Evolutionary conservation across 2,329 filamentous ascomycete genomes (phyloP).

Genomic region (Penicillium hesseltinei): DNA sequence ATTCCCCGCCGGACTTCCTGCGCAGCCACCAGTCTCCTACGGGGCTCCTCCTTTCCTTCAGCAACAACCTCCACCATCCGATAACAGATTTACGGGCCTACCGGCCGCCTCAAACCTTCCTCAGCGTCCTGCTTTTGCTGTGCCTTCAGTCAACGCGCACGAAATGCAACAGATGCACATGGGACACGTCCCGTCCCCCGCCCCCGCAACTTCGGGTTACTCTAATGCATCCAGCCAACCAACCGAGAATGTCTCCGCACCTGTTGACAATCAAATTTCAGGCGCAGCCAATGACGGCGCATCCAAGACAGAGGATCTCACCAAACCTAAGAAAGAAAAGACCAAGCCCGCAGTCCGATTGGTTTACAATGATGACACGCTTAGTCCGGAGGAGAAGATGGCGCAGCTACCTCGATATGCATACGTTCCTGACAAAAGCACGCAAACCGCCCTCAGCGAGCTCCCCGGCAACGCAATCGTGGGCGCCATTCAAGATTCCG

Average conservation of each 20-base stretch:
- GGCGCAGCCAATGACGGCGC: constrained; percentile 45
- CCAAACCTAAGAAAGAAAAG: constrained; percentile 70
- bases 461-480: constrained; percentile 35
- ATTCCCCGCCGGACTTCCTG: constrained; percentile 31
- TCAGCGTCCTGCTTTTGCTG: constrained; percentile 58
- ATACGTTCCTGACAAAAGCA: constrained; percentile 53
- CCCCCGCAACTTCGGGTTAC: constrained; percentile 24
- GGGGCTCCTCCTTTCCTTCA: constrained; percentile 44
- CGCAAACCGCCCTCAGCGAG: constrained; percentile 37
- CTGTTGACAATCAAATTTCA: constrained; percentile 53
- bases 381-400: constrained; percentile 89
- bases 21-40: constrained; percentile 29
- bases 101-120: constrained; percentile 59
- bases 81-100: constrained; percentile 51
- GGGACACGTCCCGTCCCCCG: constrained; percentile 41
- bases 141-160: constrained; percentile 52
- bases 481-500: constrained; percentile 34
- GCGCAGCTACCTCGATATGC: constrained; percentile 73
- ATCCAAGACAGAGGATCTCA: constrained; percentile 44
- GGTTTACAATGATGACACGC: constrained; percentile 76
- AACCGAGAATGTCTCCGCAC: constrained; percentile 37
- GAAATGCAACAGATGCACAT: constrained; percentile 59
- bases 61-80: constrained; percentile 41
- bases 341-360: constrained; percentile 62
- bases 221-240: constrained; percentile 32